Conservation (phyloP, 2,329 filamentous ascomycete genomes). For the Hortaea sp. region DNA sequence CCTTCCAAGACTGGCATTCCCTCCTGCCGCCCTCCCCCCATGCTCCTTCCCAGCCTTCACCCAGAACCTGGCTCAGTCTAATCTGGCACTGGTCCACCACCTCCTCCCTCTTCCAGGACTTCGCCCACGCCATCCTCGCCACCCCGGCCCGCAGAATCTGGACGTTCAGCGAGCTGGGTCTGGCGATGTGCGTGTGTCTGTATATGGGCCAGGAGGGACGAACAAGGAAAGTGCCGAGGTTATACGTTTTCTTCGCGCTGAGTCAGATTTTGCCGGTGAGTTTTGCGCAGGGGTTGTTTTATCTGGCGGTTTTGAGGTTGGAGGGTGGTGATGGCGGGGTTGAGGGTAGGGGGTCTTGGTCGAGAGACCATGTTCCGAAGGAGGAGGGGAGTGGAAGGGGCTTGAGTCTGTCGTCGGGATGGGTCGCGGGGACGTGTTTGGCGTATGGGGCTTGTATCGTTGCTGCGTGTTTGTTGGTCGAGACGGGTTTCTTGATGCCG, state of each 20-base stretch:
- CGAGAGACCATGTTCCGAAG: conserved; percentile 3
- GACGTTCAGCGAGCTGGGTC: conserved; percentile 15
- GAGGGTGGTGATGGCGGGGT: not conserved
- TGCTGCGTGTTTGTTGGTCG: not conserved
- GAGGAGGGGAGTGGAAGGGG: not conserved
- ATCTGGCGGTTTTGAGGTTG: conserved; percentile 17
- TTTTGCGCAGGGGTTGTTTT: conserved; percentile 25
- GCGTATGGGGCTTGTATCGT: not conserved
- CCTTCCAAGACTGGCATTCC: conserved; percentile 20
- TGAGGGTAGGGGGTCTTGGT: not conserved
- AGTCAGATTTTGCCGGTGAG: conserved; percentile 26
- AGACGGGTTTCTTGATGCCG: conserved; percentile 6
- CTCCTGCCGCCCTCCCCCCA: not conserved
- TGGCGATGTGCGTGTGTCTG: conserved; percentile 15
- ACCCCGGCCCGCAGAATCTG: conserved; percentile 14
- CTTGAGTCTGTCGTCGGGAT: not conserved
- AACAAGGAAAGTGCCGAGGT: conserved; percentile 14
- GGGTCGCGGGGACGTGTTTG: not conserved
- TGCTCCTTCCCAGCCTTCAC: not conserved
- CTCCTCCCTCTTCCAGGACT: conserved; percentile 24
- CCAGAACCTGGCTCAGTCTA: not conserved
- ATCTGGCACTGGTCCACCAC: conserved; percentile 24
- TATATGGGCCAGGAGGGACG: conserved; percentile 22
- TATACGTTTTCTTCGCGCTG: conserved; percentile 25
- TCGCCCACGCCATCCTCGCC: conserved; percentile 22